phyloP scores from a whole-genome alignment of 2,329 filamentous ascomycete genomes.

The Fusarium sp. region DNA sequence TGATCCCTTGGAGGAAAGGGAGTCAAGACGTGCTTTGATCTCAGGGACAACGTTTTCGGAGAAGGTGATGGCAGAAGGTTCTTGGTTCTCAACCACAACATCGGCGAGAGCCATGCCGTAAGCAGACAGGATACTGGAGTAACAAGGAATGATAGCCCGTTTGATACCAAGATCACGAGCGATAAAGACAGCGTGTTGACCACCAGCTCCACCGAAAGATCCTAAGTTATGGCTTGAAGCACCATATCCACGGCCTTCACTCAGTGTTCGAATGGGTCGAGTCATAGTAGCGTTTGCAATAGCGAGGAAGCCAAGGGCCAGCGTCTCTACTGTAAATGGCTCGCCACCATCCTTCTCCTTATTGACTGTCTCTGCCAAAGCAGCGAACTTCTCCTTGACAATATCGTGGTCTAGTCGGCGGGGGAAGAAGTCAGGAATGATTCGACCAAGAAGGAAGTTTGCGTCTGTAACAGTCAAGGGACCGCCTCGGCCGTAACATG shows the following conservation, averaged over 20 bases:
- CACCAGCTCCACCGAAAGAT: constrained; percentile 52
- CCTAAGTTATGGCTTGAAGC: constrained; percentile 42
- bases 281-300: constrained; percentile 82
- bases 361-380: constrained; percentile 49
- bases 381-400: constrained; percentile 53
- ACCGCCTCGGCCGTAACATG: constrained; percentile 76
- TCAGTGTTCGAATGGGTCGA: constrained; percentile 66
- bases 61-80: constrained; percentile 50
- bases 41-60: constrained; percentile 26
- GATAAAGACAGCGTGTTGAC: constrained; percentile 58
- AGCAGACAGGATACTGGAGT: constrained; percentile 59
- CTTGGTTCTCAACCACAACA: constrained; percentile 55
- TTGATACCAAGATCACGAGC: constrained; percentile 57
- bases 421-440: constrained; percentile 72
- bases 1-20: constrained; percentile 36
- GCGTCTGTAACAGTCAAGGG: constrained; percentile 79
- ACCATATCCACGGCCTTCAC: constrained; percentile 45
- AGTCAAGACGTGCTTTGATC: constrained; percentile 38
- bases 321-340: constrained; percentile 34
- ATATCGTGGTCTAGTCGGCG: constrained; percentile 54
- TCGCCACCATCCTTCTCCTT: constrained; percentile 35
- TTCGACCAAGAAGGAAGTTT: constrained; percentile 73
- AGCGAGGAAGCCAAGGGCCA: constrained; percentile 77
- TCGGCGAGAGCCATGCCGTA: constrained; percentile 60
- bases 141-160: constrained; percentile 56